These are phyloP conservation scores for Dioscorea cayenensis DNA, from an alignment of 116 monocot species.

Conservation along the genomic window DNA sequence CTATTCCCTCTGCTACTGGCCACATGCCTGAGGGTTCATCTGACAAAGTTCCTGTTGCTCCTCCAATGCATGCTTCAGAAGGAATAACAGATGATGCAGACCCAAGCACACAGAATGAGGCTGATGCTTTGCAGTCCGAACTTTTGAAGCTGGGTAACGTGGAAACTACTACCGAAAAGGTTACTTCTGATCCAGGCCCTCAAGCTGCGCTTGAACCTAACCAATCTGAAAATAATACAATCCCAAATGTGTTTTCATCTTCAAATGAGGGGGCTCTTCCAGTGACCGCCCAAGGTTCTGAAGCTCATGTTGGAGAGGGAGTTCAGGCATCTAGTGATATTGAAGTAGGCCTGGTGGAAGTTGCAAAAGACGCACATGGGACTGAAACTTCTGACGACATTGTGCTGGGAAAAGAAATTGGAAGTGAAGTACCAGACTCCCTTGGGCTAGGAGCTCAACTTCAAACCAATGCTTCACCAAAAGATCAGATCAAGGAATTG, in stretches of 20 bases:
- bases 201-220: background rate
- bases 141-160: background rate
- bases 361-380: background rate
- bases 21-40: background rate
- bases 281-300: background rate
- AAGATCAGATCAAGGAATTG: too few relatives aligned
- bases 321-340: background rate
- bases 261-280: background rate
- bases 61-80: too few relatives aligned
- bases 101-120: background rate
- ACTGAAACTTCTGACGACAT: background rate
- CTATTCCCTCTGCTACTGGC: background rate
- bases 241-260: too few relatives aligned
- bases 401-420: background rate
- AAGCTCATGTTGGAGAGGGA: background rate
- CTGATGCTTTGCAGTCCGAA: background rate
- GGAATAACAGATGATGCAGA: too few relatives aligned
- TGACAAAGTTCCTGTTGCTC: too few relatives aligned
- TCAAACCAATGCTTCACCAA: too few relatives aligned
- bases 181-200: background rate
- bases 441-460: background rate
- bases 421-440: background rate
- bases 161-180: background rate
- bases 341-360: background rate
- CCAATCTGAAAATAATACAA: background rate